phyloP scores from a whole-genome alignment of 2,329 filamentous ascomycete species.

The Colletotrichum echinochloae region DNA sequence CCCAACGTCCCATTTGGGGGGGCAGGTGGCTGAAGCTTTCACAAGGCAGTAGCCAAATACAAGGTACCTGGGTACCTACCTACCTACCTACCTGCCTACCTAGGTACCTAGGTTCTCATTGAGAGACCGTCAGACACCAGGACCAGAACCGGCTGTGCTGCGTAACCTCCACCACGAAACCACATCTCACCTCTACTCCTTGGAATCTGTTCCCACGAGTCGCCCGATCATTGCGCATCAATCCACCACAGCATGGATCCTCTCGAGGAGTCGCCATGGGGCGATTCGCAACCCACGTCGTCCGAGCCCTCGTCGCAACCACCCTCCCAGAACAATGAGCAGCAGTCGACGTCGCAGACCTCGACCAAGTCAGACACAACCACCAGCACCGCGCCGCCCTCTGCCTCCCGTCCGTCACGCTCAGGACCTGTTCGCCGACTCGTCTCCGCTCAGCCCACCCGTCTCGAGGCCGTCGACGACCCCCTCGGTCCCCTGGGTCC shows the following conservation, averaged over 20 bases:
- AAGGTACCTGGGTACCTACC: too few relatives aligned
- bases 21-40: constrained; percentile 31
- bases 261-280: constrained; percentile 66
- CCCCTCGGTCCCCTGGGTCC: constrained; percentile 83
- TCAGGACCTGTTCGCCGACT: constrained; percentile 67
- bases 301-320: constrained; percentile 50
- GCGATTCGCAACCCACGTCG: constrained; percentile 56
- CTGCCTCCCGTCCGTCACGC: constrained; percentile 56
- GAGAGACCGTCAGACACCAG: constrained; percentile 18
- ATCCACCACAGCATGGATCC: constrained; percentile 55
- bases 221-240: neutral
- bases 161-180: constrained; percentile 31
- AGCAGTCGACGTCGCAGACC: constrained; percentile 45
- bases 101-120: constrained; percentile 9
- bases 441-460: constrained; percentile 77
- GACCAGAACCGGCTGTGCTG: constrained; percentile 32
- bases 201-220: constrained; percentile 6
- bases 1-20: constrained; percentile 11
- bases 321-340: constrained; percentile 46
- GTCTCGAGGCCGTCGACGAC: constrained; percentile 81
- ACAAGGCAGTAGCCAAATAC: constrained; percentile 32
- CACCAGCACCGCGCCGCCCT: constrained; percentile 42
- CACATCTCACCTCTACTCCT: constrained; percentile 22
- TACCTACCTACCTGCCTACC: too few relatives aligned
- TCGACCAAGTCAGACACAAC: constrained; percentile 48